Percentiles rank a stretch among this genome's conserved stretches.
Evolutionary conservation across 1,284 basidiomycete genomes (phyloP).

Genomic region (Ceratobasidium sp.): DNA sequence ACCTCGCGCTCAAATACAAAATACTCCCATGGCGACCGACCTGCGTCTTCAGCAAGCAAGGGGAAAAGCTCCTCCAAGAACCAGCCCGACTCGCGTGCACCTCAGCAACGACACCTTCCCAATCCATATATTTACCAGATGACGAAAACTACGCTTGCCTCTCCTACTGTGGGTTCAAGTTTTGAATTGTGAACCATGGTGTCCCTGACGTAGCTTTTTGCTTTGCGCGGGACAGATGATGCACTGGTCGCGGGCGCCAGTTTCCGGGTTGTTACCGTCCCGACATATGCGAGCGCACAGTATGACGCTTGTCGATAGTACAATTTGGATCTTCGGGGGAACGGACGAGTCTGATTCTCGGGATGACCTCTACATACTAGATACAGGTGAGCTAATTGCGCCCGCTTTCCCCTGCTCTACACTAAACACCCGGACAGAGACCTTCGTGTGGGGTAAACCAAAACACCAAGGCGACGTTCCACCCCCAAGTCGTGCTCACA

Average conservation of each 20-base stretch:
- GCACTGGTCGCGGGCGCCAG: constrained; percentile 88
- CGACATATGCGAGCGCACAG: constrained; percentile 85
- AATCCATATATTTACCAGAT: constrained; percentile 38
- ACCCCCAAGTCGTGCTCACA: constrained; percentile 87
- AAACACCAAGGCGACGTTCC: constrained; percentile 78
- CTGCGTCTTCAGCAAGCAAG: constrained; percentile 21
- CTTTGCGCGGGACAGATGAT: constrained; percentile 60
- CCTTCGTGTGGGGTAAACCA: constrained; percentile 87
- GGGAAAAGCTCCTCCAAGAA: constrained; percentile 7
- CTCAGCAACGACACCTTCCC: constrained; percentile 14
- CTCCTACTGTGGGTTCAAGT: constrained; percentile 10
- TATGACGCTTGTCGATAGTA: constrained; percentile 81
- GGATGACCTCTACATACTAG: constrained; percentile 85
- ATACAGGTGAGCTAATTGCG: constrained; percentile 76
- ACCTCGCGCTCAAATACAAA: constrained; percentile 16
- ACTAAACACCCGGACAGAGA: constrained; percentile 64
- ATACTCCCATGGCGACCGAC: constrained; percentile 5
- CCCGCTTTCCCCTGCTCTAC: constrained; percentile 23
- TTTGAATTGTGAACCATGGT: too few species aligned
- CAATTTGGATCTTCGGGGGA: constrained; percentile 90
- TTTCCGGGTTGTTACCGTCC: constrained; percentile 78
- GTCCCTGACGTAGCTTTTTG: too few species aligned
- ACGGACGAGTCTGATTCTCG: constrained; percentile 83
- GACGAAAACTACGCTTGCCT: constrained; percentile 11
- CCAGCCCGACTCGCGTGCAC: constrained; percentile 7